Evolutionary conservation across 164 flowering plant genomes (phyloP), one percentile per base, ranked within the genome.

Genomic region (Litsea cubeba): DNA sequence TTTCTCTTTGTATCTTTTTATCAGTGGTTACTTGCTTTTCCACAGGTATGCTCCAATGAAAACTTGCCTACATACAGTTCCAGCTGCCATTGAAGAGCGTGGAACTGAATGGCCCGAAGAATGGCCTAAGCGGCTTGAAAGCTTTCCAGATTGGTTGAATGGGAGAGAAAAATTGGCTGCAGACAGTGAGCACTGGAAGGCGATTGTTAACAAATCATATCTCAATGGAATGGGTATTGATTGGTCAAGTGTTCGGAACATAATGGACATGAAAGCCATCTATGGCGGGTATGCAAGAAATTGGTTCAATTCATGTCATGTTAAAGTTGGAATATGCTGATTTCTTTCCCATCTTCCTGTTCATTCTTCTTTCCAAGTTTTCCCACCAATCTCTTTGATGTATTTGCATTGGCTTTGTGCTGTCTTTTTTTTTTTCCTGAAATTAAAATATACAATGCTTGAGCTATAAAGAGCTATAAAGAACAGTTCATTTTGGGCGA

Each of bases 91-190:
- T 74, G 98, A 95, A 80, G 86, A 95, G 79, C 91, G 84, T 30
- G 98, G 99, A 63, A 81, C 89, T 65, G 98, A 93, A 75, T 95
- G 99, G 99, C 99, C 98, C 25, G 95, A 86, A 71, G 97, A 92
- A 79, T 95, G 99, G 99, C 99, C 99, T 22, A 86, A 88, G 78
- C 87, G 99, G 81, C 97, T 95, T 74, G 85, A 89, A 72, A 83
- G 83, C 22, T 90, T 81, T 77, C 97, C 97, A 12, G 98, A 95
- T 6, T 95, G 99, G 99, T 65, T 91, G 77, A 79, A 68, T 54
- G 76, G 88, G 73, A 62, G 82, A 83, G 97, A 88, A 58, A 91
- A 84, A 60, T 50, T 89, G 78, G 73, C 76, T 74, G 87, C 91
- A 14, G 97, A 95, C 72, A 80, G 87, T 46, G 83, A 79, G 46